A percentile compares a stretch with the other conserved stretches of the same genome.
Evolutionary conservation across 2,329 filamentous ascomycete genomes (phyloP).

Genomic region (Ceratocystis huliohia): DNA sequence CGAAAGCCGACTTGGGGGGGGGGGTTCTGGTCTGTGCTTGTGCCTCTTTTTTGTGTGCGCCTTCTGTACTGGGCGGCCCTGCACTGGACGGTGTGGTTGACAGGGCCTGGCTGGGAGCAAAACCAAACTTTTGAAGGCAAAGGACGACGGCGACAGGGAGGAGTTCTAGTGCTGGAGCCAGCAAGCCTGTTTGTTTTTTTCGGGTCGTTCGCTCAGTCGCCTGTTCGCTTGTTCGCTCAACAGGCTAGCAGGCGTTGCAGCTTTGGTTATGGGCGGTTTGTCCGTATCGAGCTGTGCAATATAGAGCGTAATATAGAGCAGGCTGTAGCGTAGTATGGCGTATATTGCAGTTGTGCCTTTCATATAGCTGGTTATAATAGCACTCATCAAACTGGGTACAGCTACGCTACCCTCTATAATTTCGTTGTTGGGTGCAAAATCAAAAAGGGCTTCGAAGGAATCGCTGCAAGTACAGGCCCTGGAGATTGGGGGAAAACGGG

Average conservation of each 20-base stretch:
- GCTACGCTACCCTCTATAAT: too few species aligned
- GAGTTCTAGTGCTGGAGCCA: neutral
- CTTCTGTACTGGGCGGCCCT: neutral
- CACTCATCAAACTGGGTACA: too few species aligned
- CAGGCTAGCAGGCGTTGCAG: neutral
- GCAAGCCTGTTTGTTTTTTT: neutral
- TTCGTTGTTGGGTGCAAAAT: too few species aligned
- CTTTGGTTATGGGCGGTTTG: neutral
- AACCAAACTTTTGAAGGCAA: neutral
- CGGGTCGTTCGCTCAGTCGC: neutral
- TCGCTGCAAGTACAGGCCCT: too few species aligned
- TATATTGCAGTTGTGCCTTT: too few species aligned
- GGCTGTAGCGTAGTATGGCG: too few species aligned
- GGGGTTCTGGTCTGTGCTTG: neutral
- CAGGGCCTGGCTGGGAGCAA: neutral
- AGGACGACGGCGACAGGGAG: neutral
- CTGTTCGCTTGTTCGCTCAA: too few species aligned
- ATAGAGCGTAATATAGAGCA: too few species aligned
- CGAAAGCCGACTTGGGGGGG: neutral
- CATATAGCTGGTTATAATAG: too few species aligned
- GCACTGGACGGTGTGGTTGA: neutral
- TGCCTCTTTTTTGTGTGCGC: neutral
- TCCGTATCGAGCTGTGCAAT: too few species aligned
- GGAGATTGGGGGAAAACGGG: too few species aligned
- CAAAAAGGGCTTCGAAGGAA: too few species aligned